Conservation (phyloP, 1,284 basidiomycete species). For the Fistulina hepatica region DNA sequence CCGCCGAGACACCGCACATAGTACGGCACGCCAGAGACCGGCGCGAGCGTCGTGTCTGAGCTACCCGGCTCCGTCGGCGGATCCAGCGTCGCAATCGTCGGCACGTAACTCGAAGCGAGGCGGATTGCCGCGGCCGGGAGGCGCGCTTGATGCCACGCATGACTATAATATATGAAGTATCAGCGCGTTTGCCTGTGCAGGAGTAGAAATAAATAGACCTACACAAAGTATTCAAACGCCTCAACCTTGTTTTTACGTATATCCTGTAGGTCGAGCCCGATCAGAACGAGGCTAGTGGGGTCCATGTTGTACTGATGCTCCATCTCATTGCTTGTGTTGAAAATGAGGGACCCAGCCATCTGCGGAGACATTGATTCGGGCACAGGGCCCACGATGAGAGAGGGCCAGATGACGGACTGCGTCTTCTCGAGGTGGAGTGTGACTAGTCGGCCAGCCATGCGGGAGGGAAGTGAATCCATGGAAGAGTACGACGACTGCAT, state of each 20-base stretch:
- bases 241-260: slow-evolving; percentile 60
- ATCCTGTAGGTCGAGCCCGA: slow-evolving; percentile 58
- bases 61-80: slow-evolving; percentile 32
- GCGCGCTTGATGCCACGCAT: slow-evolving; percentile 68
- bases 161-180: slow-evolving; percentile 31
- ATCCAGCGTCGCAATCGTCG: slow-evolving; percentile 35
- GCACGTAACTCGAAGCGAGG: slow-evolving; percentile 58
- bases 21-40: too few species aligned
- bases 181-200: slow-evolving; percentile 3
- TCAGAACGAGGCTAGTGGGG: slow-evolving; percentile 61
- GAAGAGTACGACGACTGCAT: slow-evolving; percentile 63
- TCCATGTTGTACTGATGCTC: slow-evolving; percentile 71
- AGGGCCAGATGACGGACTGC: slow-evolving; percentile 70
- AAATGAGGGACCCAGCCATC: slow-evolving; percentile 39
- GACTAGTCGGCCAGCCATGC: slow-evolving; percentile 49
- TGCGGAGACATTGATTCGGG: slow-evolving; percentile 45
- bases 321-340: slow-evolving; percentile 38
- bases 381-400: slow-evolving; percentile 62
- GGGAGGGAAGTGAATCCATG: slow-evolving; percentile 52
- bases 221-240: slow-evolving; percentile 74
- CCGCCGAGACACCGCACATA: slow-evolving; percentile 58
- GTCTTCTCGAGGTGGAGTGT: slow-evolving; percentile 70
- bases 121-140: slow-evolving; percentile 65
- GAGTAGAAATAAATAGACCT: slow-evolving; percentile 24
- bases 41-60: too few species aligned